Evolutionary conservation across 306 rosid genomes (phyloP), one percentile per base, ranked within the genome.

Genomic region (Rosa multiflora): DNA sequence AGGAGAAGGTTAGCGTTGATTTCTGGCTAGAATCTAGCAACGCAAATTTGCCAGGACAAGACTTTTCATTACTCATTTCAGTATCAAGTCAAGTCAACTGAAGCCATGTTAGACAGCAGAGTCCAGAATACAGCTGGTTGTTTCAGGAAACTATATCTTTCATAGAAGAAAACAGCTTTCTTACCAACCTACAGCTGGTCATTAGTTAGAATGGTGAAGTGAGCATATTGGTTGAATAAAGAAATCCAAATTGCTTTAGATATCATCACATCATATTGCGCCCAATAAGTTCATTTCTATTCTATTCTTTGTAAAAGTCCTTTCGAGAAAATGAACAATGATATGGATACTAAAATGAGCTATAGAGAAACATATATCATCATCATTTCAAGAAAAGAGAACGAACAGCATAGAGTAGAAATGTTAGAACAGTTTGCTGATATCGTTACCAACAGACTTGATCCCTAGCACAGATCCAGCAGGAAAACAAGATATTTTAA

Each of bases 141-240:
- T 76, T 63, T 62, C 32, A 48, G 61, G 72, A 62, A 75, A 55
- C 77, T 74, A 74, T n/a, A 5, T 37, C 11, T 37, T 55, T 40
- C 21, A 11, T 55, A 53, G 77, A 39, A 1, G 20, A 74, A 55
- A 15, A 42, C 67, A 37, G 17, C 12, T 20, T 10, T 18, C 48
- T 52, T 35, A 55, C 23, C 67, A 55, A 39, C 23, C 53, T 46
- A 11, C 46, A 55, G 47, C 29, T 17, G 59, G 15, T 62, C 58
- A 75, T 10, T 29, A 12, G n/a, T 6, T 13, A 11, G 8, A 47
- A 46, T n/a, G 52, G n/a, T 63, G 29, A 75, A 17, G n/a, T 17
- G 32, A 17, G 10, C 20, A 75, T 51, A 18, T 18, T 20, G 48
- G 23, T 37, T 73, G 64, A n/a, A 52, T 18, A 53, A 73, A 37